Percentiles rank a stretch among this genome's conserved stretches.
Evolutionary conservation across 1,284 basidiomycete species (phyloP).

Genomic region (Puccinia brachypodii): DNA sequence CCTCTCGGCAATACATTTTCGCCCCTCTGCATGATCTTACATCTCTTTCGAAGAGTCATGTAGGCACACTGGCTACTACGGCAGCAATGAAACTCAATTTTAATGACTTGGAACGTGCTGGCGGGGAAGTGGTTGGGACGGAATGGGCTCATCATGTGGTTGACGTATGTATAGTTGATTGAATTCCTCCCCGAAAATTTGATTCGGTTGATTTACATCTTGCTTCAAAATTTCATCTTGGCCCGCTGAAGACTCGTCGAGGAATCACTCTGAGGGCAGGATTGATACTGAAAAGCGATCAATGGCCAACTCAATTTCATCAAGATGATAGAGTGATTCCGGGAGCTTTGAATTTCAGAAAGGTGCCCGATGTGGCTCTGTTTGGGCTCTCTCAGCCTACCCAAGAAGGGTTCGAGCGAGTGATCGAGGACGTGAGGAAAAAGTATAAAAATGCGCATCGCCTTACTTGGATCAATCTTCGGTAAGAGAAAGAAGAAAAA

Average conservation of each 20-base stretch:
- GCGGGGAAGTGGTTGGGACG: constrained; percentile 82
- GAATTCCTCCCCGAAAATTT: not conserved
- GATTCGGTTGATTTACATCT: not conserved
- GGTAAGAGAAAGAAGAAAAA: constrained; percentile 4
- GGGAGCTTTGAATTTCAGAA: constrained; percentile 92
- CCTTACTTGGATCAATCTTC: constrained; percentile 48
- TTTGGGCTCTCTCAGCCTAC: constrained; percentile 90
- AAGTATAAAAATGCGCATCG: constrained; percentile 10
- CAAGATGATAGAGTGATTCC: constrained; percentile 61
- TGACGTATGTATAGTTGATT: constrained; percentile 62
- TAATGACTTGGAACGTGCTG: constrained; percentile 70
- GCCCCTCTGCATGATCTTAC: constrained; percentile 84
- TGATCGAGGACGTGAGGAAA: constrained; percentile 62
- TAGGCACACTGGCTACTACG: constrained; percentile 60
- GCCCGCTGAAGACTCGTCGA: constrained; percentile 68
- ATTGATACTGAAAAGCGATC: constrained; percentile 75
- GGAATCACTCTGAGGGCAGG: constrained; percentile 90
- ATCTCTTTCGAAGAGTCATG: constrained; percentile 67
- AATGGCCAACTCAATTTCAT: constrained; percentile 75
- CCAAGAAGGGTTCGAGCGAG: constrained; percentile 80
- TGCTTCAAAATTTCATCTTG: not conserved
- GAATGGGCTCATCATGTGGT: constrained; percentile 93
- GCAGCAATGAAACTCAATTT: constrained; percentile 51
- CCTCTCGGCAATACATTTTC: constrained; percentile 76
- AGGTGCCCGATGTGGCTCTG: constrained; percentile 76